Conservation (phyloP, 345 rosid species). For the Dimocarpus longan region DNA sequence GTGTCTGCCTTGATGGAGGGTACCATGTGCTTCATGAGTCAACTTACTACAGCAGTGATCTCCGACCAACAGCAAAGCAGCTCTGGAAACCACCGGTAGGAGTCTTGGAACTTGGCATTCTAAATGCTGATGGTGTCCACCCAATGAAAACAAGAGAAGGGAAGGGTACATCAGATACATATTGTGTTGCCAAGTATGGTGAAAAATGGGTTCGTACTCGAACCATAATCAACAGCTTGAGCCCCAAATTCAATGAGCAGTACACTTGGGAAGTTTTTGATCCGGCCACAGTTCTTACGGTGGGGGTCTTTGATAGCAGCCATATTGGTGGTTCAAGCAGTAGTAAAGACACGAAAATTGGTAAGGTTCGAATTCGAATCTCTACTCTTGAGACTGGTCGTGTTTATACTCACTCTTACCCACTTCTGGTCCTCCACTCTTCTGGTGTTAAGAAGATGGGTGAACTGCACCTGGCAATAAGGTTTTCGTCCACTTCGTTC, state of each 20-base stretch:
- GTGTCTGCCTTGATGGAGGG: conserved; percentile 89
- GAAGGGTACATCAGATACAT: conserved; percentile 79
- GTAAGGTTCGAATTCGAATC: conserved; percentile 80
- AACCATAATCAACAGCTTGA: conserved; percentile 64
- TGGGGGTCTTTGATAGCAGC: conserved; percentile 85
- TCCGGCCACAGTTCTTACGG: conserved; percentile 81
- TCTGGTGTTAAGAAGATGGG: conserved; percentile 97
- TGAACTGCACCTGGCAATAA: conserved; percentile 82
- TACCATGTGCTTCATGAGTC: conserved; percentile 96
- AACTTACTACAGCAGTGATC: conserved; percentile 92
- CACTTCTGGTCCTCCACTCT: conserved; percentile 73
- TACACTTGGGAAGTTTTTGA: conserved; percentile 97
- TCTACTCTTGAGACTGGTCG: conserved; percentile 84
- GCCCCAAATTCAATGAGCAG: conserved; percentile 91
- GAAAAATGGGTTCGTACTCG: conserved; percentile 95
- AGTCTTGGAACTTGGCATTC: conserved; percentile 78
- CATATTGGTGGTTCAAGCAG: conserved; percentile 52
- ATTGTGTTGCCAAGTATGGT: conserved; percentile 97
- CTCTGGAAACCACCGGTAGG: conserved; percentile 79
- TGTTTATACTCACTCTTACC: conserved; percentile 81
- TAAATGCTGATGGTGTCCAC: conserved; percentile 66
- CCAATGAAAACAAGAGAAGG: conserved; percentile 78
- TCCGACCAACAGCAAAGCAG: conserved; percentile 87
- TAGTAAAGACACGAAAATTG: conserved; percentile 58
- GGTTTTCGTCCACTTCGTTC: conserved; percentile 72